Conservation (phyloP, 1,284 basidiomycete species). For the Leccinum subrobustum region DNA sequence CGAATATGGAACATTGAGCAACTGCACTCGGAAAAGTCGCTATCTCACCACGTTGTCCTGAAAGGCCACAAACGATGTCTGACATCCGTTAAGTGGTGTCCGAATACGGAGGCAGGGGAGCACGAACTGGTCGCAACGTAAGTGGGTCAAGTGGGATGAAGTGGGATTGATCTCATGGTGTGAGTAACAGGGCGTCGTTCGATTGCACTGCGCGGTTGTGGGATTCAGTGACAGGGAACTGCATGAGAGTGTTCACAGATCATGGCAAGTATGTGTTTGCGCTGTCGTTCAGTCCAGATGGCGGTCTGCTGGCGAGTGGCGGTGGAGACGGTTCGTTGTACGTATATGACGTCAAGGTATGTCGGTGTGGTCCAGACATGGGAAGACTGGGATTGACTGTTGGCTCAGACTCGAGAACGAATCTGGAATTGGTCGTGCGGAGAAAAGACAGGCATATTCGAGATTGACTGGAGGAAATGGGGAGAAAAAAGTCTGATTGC, state of each 20-base stretch:
- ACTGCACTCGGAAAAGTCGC: slow-evolving; percentile 27
- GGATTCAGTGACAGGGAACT: slow-evolving; percentile 74
- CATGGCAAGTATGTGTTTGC: slow-evolving; percentile 69
- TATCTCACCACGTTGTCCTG: slow-evolving; percentile 42
- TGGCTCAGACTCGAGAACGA: slow-evolving; percentile 30
- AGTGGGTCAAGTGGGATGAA: slow-evolving; percentile 28
- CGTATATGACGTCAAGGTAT: slow-evolving; percentile 36
- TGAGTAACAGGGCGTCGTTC: slow-evolving; percentile 60
- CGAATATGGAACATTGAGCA: slow-evolving; percentile 68
- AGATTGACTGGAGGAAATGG: slow-evolving; percentile 39
- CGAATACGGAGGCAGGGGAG: slow-evolving; percentile 42
- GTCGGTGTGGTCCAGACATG: not conserved
- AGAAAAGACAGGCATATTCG: slow-evolving; percentile 38
- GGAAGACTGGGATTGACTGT: slow-evolving; percentile 2
- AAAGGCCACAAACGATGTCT: slow-evolving; percentile 67
- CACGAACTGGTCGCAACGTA: slow-evolving; percentile 71
- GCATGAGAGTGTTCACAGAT: slow-evolving; percentile 63
- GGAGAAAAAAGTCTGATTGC: slow-evolving; percentile 34
- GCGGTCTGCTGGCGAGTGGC: slow-evolving; percentile 38
- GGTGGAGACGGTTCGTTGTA: slow-evolving; percentile 37
- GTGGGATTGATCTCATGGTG: slow-evolving; percentile 7
- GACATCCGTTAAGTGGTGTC: slow-evolving; percentile 73
- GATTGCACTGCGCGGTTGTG: slow-evolving; percentile 74
- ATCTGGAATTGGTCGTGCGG: slow-evolving; percentile 35
- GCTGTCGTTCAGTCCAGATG: slow-evolving; percentile 65